phyloP scores from a whole-genome alignment of 1,284 basidiomycete genomes.

The Clitocybe nebularis region DNA sequence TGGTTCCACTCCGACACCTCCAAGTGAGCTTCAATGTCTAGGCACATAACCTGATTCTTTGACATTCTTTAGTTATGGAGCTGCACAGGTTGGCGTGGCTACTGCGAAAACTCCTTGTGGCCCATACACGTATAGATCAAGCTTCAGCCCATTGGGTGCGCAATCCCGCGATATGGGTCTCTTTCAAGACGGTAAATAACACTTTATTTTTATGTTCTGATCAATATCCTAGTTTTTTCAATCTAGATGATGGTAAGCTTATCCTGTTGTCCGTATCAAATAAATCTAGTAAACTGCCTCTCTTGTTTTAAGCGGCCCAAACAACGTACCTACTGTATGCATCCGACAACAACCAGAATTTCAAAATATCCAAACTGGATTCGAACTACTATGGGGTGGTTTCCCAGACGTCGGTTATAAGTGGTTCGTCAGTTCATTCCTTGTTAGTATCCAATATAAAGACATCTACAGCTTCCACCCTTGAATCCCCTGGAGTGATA shows the following conservation, averaged over 20 bases:
- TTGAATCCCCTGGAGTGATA: constrained; percentile 60
- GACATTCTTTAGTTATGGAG: constrained; percentile 45
- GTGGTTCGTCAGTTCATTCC: constrained; percentile 30
- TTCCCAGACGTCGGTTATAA: constrained; percentile 41
- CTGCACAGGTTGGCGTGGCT: constrained; percentile 60
- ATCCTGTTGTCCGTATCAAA: neutral
- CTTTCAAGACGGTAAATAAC: constrained; percentile 48
- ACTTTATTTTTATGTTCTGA: constrained; percentile 1
- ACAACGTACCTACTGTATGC: constrained; percentile 60
- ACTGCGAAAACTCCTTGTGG: constrained; percentile 57
- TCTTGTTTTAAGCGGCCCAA: constrained; percentile 25
- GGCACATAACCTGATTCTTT: neutral
- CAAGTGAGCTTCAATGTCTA: constrained; percentile 37
- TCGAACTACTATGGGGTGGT: constrained; percentile 56
- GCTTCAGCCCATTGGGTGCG: constrained; percentile 55
- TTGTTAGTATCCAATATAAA: neutral
- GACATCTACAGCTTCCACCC: constrained; percentile 40
- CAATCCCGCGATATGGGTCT: constrained; percentile 60
- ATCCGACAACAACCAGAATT: constrained; percentile 66
- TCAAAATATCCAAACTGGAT: constrained; percentile 59
- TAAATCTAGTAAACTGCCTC: too few relatives aligned
- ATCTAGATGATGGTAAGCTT: constrained; percentile 37
- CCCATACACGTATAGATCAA: constrained; percentile 52
- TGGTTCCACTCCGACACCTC: constrained; percentile 68
- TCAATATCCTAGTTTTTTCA: neutral